phyloP scores from a whole-genome alignment of 2,329 filamentous ascomycete species.

The Diaporthe citriasiana region DNA sequence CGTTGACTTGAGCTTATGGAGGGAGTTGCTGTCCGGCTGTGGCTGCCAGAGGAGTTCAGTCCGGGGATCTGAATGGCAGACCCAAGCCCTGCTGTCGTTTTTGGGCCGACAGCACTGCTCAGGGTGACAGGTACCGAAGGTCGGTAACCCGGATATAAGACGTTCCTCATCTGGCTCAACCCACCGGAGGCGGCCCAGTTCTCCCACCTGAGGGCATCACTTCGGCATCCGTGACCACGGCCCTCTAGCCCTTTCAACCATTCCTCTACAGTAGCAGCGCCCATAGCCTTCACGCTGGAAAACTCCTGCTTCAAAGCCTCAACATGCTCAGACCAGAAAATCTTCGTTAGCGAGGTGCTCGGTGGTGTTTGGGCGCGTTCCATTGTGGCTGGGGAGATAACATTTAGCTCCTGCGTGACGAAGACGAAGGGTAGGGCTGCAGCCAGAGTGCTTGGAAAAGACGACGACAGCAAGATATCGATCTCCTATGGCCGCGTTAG shows the following conservation, averaged over 20 bases:
- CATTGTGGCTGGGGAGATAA: constrained; percentile 69
- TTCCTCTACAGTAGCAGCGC: constrained; percentile 78
- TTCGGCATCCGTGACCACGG: constrained; percentile 71
- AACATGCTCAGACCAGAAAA: constrained; percentile 75
- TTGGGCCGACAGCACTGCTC: not conserved
- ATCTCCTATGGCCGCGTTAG: constrained; percentile 69
- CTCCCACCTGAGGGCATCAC: constrained; percentile 79
- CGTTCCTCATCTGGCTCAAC: constrained; percentile 54
- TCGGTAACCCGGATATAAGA: constrained; percentile 46
- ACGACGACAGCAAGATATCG: constrained; percentile 75
- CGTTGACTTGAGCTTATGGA: constrained; percentile 38
- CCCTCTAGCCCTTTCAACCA: constrained; percentile 82
- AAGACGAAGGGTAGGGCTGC: constrained; percentile 79
- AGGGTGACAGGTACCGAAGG: constrained; percentile 6
- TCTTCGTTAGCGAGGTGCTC: constrained; percentile 71
- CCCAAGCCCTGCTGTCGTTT: not conserved
- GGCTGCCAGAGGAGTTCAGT: constrained; percentile 17
- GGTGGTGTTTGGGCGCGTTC: constrained; percentile 63
- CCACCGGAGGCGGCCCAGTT: constrained; percentile 73
- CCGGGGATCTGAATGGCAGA: constrained; percentile 37
- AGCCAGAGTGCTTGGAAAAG: constrained; percentile 71
- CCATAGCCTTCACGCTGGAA: constrained; percentile 73
- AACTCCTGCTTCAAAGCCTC: constrained; percentile 74
- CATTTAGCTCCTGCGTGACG: constrained; percentile 71
- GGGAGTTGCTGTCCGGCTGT: constrained; percentile 25